Conservation (phyloP, 345 rosid species). For the Crucihimalaya himalaica region DNA sequence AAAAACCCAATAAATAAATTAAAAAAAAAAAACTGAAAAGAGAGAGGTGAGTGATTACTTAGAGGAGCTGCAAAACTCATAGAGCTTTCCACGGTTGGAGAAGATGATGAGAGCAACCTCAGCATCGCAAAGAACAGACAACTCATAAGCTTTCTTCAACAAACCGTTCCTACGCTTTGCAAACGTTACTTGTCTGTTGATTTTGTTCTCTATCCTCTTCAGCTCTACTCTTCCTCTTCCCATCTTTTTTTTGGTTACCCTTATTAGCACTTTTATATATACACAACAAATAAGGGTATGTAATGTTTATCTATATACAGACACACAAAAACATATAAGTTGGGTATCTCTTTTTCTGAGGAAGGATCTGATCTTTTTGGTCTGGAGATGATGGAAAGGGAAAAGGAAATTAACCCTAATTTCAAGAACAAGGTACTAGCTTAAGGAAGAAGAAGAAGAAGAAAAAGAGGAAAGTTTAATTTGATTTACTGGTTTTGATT, state of each 20-base stretch:
- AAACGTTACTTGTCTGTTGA: slow-evolving; percentile 98
- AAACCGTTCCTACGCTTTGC: slow-evolving; percentile 95
- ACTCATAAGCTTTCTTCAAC: slow-evolving; percentile 95
- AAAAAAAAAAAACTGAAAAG: background rate
- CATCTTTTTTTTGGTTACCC: slow-evolving; percentile 46
- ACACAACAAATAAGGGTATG: slow-evolving; percentile 24
- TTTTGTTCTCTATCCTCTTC: slow-evolving; percentile 99
- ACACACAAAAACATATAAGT: slow-evolving; percentile 34
- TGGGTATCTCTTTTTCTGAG: slow-evolving; percentile 27
- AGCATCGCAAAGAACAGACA: slow-evolving; percentile 94
- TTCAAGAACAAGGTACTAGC: slow-evolving; percentile 30
- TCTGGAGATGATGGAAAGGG: background rate
- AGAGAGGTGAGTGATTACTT: slow-evolving; percentile 49
- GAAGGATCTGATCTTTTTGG: slow-evolving; percentile 36
- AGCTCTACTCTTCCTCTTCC: slow-evolving; percentile 98
- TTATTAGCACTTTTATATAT: slow-evolving; percentile 21
- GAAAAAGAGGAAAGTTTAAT: slow-evolving; percentile 8
- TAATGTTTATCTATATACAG: slow-evolving; percentile 32
- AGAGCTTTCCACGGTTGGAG: slow-evolving; percentile 98
- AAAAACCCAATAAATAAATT: background rate
- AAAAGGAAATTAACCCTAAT: slow-evolving; percentile 7
- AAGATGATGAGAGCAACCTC: slow-evolving; percentile 95
- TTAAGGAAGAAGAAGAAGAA: slow-evolving; percentile 14
- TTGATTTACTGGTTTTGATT: background rate
- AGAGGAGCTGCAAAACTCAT: slow-evolving; percentile 82